Evolutionary conservation across 352 stramenopile species (phyloP), one percentile per base, ranked within the genome.

Genomic region (Phytophthora agathidicida): DNA sequence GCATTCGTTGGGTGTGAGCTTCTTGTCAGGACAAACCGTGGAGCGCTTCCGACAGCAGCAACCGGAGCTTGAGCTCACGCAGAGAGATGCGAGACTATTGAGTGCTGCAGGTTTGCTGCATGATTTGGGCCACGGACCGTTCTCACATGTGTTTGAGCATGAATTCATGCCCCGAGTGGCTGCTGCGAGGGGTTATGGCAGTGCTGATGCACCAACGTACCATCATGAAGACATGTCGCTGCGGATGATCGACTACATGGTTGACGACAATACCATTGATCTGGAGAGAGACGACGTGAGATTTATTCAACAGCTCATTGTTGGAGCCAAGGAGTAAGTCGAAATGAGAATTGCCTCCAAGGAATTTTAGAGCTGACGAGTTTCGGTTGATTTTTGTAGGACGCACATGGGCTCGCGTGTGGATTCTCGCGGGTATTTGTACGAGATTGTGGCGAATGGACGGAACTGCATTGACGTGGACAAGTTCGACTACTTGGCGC

Each of bases 131-230:
- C 97, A 99, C 66, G 97, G 97, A 1, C 94, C 96, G 2, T 99
- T 97, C 69, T 97, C 83, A 17, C 97, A 99, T 67, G 75, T 98
- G 5, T 99, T 97, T 68, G 96, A 99, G 68, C 76, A 85, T 38
- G 75, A 91, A 45, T 97, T 98, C 58, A 92, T 97, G 68, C 75
- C 73, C 16, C 68, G 62, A n/a, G 75, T 89, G 19, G 53, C 66
- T 11, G 62, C 76, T 31, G 60, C 59, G 6, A 39, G 53, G 7
- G 68, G 68, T 2, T 77, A 77, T 35, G 49, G 63, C 27, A 57
- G 54, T 47, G 23, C 52, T 11, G 39, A 65, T 20, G 24, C 49
- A 30, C 26, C 54, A 14, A 42, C 37, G 10, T 97, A 93, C 65
- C 68, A 78, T 42, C 89, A 97, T 63, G 89, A 96, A 56, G 73